phyloP scores from a whole-genome alignment of 805 yeast genomes.

The Blastobotrys americana region DNA sequence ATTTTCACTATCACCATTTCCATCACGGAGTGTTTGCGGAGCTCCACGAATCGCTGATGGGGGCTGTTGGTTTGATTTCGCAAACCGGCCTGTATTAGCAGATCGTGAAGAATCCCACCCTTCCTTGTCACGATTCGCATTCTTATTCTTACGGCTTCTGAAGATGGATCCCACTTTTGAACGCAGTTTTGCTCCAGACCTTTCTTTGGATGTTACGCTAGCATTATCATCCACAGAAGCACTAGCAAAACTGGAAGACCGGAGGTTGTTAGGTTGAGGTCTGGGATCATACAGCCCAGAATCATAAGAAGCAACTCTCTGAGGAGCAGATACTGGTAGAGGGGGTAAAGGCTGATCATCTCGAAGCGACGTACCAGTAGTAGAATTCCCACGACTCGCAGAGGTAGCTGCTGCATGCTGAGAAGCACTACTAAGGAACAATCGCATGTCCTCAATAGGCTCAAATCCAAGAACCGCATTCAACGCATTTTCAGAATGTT shows the following conservation, averaged over 20 bases:
- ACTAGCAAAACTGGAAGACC: constrained; percentile 9
- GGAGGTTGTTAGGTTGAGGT: constrained; percentile 10
- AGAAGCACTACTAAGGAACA: constrained; percentile 38
- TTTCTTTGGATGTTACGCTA: background rate
- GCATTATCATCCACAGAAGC: constrained; percentile 16
- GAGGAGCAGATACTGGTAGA: constrained; percentile 6
- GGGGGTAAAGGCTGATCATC: constrained; percentile 10
- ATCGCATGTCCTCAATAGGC: constrained; percentile 51
- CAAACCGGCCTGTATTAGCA: constrained; percentile 4
- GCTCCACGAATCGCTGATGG: constrained; percentile 2
- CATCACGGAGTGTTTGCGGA: background rate
- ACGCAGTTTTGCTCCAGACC: constrained; percentile 21
- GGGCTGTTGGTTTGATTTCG: too few relatives aligned
- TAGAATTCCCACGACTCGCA: background rate
- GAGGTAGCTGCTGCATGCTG: constrained; percentile 23
- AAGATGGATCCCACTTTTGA: constrained; percentile 34
- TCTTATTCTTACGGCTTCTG: constrained; percentile 25
- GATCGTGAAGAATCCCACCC: constrained; percentile 3
- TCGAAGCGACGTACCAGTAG: background rate
- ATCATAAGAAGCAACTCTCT: constrained; percentile 5
- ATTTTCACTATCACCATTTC: constrained; percentile 1
- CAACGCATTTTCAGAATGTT: constrained; percentile 55
- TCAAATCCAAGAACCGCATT: constrained; percentile 58
- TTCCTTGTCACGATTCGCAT: constrained; percentile 7
- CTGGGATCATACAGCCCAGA: constrained; percentile 7